Percentiles rank a stretch among this genome's conserved stretches.
phyloP scores from a whole-genome alignment of 108 stramenopile species.

The Skeletonema grethae region DNA sequence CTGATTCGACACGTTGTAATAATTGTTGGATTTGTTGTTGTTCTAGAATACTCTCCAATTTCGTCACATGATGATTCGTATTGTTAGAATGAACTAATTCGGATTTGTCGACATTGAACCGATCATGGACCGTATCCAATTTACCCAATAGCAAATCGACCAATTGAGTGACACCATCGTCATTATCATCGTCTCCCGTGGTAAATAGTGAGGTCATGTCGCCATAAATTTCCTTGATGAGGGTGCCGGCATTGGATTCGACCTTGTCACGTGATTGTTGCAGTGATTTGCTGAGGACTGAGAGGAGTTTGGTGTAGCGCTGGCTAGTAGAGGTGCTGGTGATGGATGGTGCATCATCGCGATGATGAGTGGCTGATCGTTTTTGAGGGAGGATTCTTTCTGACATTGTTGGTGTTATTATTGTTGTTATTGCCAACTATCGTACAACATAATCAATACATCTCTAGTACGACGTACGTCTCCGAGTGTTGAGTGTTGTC shows the following conservation, averaged over 20 bases:
- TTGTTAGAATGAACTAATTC: neutral
- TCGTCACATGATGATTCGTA: neutral
- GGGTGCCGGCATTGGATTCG: constrained; percentile 13
- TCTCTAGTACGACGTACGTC: too few relatives aligned
- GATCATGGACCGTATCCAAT: constrained; percentile 38
- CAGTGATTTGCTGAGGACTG: constrained; percentile 30
- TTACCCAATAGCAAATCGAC: constrained; percentile 29
- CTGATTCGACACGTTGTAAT: constrained; percentile 22
- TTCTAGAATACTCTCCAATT: constrained; percentile 21
- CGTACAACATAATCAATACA: too few relatives aligned
- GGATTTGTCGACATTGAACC: neutral
- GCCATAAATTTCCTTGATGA: constrained; percentile 33
- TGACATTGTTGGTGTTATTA: too few relatives aligned
- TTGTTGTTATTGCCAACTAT: too few relatives aligned
- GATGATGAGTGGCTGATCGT: too few relatives aligned
- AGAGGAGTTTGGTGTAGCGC: constrained; percentile 25
- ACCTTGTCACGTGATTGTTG: constrained; percentile 23
- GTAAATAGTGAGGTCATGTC: constrained; percentile 44
- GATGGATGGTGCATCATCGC: neutral
- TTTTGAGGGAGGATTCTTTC: too few relatives aligned
- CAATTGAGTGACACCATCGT: constrained; percentile 22
- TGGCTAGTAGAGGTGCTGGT: neutral
- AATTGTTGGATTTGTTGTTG: constrained; percentile 11
- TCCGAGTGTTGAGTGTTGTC: too few relatives aligned
- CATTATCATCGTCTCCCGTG: constrained; percentile 15